phyloP scores from a whole-genome alignment of 352 stramenopile genomes.

The Pythium periplocum region DNA sequence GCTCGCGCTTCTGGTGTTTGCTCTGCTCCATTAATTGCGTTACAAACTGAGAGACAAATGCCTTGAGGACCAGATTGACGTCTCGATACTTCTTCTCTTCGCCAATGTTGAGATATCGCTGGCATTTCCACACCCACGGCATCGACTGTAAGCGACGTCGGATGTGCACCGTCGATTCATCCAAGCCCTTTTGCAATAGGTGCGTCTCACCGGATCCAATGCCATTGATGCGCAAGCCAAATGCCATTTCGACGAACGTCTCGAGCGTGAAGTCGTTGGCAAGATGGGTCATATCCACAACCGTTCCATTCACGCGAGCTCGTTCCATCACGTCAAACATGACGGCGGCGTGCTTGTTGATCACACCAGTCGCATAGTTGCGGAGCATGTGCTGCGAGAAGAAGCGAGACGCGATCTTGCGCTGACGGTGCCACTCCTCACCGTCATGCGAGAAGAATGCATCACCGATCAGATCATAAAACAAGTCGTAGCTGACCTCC shows the following conservation, averaged over 20 bases:
- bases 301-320: neutral
- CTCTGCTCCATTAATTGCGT: slow-evolving; percentile 6
- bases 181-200: slow-evolving; percentile 7
- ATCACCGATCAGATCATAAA: slow-evolving; percentile 13
- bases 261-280: slow-evolving; percentile 20
- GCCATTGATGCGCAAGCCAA: slow-evolving; percentile 15
- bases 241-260: slow-evolving; percentile 20
- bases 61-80: slow-evolving; percentile 3
- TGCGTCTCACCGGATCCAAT: slow-evolving; percentile 9
- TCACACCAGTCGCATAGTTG: slow-evolving; percentile 1
- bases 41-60: slow-evolving; percentile 12
- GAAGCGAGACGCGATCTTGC: slow-evolving; percentile 9
- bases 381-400: slow-evolving; percentile 12
- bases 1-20: neutral
- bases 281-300: slow-evolving; percentile 12
- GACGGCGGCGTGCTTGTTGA: slow-evolving; percentile 14
- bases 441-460: slow-evolving; percentile 16
- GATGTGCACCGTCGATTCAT: slow-evolving; percentile 6
- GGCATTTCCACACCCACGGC: slow-evolving; percentile 13
- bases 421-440: slow-evolving; percentile 11
- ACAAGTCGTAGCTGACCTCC: slow-evolving; percentile 1
- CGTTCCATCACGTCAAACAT: slow-evolving; percentile 3
- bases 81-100: slow-evolving; percentile 7
- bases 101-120: slow-evolving; percentile 10
- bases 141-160: slow-evolving; percentile 7